phyloP scores from a whole-genome alignment of 2,329 filamentous ascomycete species.

The Botrytis elliptica region DNA sequence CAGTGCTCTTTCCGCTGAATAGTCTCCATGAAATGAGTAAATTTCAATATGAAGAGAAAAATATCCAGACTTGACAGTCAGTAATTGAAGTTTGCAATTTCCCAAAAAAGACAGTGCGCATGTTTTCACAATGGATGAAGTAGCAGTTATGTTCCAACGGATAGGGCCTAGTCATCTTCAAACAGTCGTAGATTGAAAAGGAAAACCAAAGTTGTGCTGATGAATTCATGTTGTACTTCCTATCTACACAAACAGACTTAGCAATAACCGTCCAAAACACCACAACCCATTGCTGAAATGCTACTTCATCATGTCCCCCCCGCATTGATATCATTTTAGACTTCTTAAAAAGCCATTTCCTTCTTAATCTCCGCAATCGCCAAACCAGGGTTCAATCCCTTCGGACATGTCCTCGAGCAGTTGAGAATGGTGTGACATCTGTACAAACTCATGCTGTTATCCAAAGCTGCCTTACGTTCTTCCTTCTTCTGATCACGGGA shows the following conservation, averaged over 20 bases:
- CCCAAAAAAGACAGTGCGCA: neutral
- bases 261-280: conserved; percentile 20
- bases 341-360: conserved; percentile 66
- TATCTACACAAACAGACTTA: conserved; percentile 21
- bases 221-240: conserved; percentile 18
- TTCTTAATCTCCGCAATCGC: conserved; percentile 99
- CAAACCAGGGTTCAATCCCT: conserved; percentile 93
- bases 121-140: neutral
- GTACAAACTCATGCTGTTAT: conserved; percentile 99
- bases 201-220: conserved; percentile 8
- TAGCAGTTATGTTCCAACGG: neutral
- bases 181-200: neutral
- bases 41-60: neutral
- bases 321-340: neutral
- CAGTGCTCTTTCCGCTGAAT: neutral
- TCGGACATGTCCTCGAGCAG: conserved; percentile 96
- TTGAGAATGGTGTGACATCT: conserved; percentile 99
- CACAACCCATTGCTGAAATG: conserved; percentile 9
- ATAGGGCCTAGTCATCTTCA: neutral
- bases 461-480: conserved; percentile 84
- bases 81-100: neutral
- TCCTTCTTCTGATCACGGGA: conserved; percentile 87
- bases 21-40: neutral
- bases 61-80: neutral
- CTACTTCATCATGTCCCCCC: conserved; percentile 9